Percentiles rank a stretch among this genome's conserved stretches.
These are phyloP conservation scores for Hypericum perforatum DNA, from an alignment of 345 rosid genomes.

Conservation along the genomic window DNA sequence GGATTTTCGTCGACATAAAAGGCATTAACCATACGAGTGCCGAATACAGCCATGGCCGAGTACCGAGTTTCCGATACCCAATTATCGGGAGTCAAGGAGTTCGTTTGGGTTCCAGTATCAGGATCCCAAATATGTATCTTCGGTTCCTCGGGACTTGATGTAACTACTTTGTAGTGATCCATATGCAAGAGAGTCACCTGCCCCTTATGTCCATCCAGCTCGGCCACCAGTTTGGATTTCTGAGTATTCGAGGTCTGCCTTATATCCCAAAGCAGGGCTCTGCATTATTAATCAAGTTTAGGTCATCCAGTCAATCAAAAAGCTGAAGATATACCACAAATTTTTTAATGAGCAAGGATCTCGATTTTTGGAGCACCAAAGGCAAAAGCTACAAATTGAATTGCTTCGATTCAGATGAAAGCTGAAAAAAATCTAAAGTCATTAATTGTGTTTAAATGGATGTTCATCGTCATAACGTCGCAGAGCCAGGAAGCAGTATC, in stretches of 20 bases:
- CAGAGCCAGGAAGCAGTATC: not conserved
- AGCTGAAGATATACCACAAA: not conserved
- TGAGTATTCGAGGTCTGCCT: conserved; percentile 31
- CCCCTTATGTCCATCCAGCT: conserved; percentile 49
- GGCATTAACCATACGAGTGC: conserved; percentile 28
- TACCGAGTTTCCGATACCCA: conserved; percentile 17
- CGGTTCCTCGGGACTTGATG: conserved; percentile 36
- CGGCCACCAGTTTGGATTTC: conserved; percentile 30
- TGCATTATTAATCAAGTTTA: conserved; percentile 16
- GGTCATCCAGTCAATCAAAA: not conserved
- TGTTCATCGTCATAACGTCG: too few relatives aligned
- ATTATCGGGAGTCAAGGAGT: conserved; percentile 29
- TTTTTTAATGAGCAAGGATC: not conserved
- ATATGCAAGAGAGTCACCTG: conserved; percentile 30
- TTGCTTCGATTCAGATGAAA: too few relatives aligned
- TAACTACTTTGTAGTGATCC: conserved; percentile 56
- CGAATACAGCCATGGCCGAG: conserved; percentile 45
- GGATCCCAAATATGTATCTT: conserved; percentile 42
- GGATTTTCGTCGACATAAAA: conserved; percentile 15
- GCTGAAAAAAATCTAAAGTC: too few relatives aligned
- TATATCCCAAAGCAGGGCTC: conserved; percentile 60
- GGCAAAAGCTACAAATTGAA: not conserved
- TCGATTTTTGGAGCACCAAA: not conserved
- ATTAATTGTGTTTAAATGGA: too few relatives aligned
- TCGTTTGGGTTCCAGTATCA: conserved; percentile 31